phyloP scores from a whole-genome alignment of 2,329 filamentous ascomycete species.

The Alternaria panax region DNA sequence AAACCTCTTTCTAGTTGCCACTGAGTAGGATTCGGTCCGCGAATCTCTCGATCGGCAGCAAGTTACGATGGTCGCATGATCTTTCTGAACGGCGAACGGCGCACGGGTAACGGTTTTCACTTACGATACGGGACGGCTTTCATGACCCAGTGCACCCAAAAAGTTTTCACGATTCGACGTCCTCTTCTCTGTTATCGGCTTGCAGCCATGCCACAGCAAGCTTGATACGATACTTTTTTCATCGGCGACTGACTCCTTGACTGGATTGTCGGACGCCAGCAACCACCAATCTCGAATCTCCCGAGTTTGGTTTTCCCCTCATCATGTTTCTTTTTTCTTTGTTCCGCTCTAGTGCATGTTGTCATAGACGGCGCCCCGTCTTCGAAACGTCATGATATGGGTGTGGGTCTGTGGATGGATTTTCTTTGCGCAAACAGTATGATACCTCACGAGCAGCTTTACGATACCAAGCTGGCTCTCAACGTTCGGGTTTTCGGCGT shows the following conservation, averaged over 20 bases:
- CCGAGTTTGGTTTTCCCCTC: constrained; percentile 19
- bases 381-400: constrained; percentile 35
- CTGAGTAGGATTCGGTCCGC: constrained; percentile 41
- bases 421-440: constrained; percentile 35
- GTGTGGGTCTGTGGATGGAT: constrained; percentile 28
- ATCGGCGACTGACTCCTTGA: constrained; percentile 37
- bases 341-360: constrained; percentile 29
- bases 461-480: constrained; percentile 29
- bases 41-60: constrained; percentile 36
- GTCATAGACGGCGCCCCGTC: constrained; percentile 45
- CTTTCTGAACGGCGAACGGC: constrained; percentile 47
- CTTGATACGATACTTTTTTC: constrained; percentile 21
- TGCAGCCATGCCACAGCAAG: constrained; percentile 14
- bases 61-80: constrained; percentile 38
- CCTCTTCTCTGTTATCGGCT: constrained; percentile 16
- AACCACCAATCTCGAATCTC: constrained; percentile 19
- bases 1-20: constrained; percentile 41
- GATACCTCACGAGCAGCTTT: constrained; percentile 37
- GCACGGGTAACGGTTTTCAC: constrained; percentile 41
- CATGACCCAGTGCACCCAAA: constrained; percentile 45
- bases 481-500: constrained; percentile 21
- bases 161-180: constrained; percentile 45
- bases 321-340: constrained; percentile 34
- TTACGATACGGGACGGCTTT: constrained; percentile 41
- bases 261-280: constrained; percentile 32